Evolutionary conservation across 116 monocot genomes (phyloP).

Genomic region (Zostera marina): DNA sequence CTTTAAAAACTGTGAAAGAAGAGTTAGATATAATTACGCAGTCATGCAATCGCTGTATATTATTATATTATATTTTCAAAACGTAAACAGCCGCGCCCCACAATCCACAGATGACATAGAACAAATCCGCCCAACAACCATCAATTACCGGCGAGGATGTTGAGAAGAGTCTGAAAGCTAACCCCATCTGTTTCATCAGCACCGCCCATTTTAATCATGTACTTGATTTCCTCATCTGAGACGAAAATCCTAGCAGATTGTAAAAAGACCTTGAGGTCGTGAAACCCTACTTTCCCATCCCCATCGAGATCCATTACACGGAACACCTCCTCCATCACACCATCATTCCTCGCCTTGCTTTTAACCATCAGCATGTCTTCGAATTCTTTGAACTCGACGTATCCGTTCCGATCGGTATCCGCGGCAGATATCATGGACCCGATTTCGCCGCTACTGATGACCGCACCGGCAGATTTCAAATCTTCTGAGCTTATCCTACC

Average conservation of each 20-base stretch:
- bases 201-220: constrained; percentile 43
- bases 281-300: constrained; percentile 65
- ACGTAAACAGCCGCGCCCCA: too few species aligned
- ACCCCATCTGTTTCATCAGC: constrained; percentile 21
- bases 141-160: constrained; percentile 22
- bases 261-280: constrained; percentile 40
- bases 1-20: too few species aligned
- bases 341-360: neutral
- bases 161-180: constrained; percentile 21
- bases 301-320: constrained; percentile 61
- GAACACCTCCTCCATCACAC: constrained; percentile 51
- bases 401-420: constrained; percentile 48
- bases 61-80: too few species aligned
- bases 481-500: constrained; percentile 74
- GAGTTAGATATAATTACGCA: too few species aligned
- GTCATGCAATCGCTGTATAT: too few species aligned
- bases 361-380: constrained; percentile 13
- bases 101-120: too few species aligned
- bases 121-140: too few species aligned
- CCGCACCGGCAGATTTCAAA: constrained; percentile 35
- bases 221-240: constrained; percentile 36
- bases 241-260: constrained; percentile 27
- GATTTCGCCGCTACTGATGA: constrained; percentile 33
- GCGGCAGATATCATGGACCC: constrained; percentile 64
- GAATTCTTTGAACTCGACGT: constrained; percentile 70